These are phyloP conservation scores for Trichoderma gamsii DNA, from an alignment of 495 filamentous ascomycete genomes.

Conservation along the genomic window DNA sequence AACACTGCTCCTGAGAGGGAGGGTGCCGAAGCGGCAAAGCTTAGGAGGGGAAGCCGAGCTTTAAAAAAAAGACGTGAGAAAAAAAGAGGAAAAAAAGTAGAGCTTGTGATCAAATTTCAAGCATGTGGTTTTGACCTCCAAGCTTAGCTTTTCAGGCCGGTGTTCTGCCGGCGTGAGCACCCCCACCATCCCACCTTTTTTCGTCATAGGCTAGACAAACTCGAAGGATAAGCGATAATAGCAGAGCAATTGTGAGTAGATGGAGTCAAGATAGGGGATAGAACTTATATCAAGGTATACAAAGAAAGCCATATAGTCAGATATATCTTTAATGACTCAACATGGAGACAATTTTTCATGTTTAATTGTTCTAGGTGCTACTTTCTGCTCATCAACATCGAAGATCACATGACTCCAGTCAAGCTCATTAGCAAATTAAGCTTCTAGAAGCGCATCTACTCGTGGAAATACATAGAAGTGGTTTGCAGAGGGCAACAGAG, in stretches of 20 bases:
- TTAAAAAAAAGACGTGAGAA: background rate
- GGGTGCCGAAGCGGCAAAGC: background rate
- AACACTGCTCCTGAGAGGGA: background rate
- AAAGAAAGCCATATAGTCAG: too few species aligned
- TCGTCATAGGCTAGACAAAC: background rate
- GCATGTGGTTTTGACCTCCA: conserved; percentile 11
- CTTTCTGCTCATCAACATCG: too few species aligned
- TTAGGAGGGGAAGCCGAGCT: background rate
- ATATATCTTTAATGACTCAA: too few species aligned
- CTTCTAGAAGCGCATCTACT: background rate
- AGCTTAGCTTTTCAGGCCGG: background rate
- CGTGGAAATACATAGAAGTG: background rate
- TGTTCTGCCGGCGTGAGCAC: conserved; percentile 7
- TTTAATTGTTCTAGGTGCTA: too few species aligned
- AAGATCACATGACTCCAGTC: background rate
- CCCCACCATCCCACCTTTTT: conserved; percentile 11
- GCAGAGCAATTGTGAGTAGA: too few species aligned
- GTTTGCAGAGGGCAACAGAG: background rate
- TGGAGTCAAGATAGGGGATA: too few species aligned
- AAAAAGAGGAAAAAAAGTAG: background rate
- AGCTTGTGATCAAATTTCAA: conserved; percentile 7
- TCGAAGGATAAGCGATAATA: too few species aligned
- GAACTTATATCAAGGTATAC: too few species aligned
- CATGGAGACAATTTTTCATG: too few species aligned
- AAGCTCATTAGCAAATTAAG: background rate